A percentile compares a stretch with the other conserved stretches of the same genome.
phyloP scores from a whole-genome alignment of 306 rosid genomes.

The Acmispon strigosus region DNA sequence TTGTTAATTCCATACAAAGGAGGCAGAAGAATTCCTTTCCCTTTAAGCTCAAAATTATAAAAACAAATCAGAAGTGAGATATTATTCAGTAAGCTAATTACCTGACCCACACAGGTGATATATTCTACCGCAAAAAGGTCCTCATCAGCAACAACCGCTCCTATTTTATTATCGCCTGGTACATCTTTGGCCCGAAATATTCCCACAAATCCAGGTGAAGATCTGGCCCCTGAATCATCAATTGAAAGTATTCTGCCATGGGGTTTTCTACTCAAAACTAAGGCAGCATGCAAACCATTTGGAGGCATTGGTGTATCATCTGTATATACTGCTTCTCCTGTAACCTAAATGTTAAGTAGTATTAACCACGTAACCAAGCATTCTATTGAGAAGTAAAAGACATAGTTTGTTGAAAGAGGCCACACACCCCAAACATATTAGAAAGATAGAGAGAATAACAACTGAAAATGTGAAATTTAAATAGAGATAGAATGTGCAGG shows the following conservation, averaged over 20 bases:
- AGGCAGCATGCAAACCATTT: constrained; percentile 80
- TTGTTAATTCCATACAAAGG: not conserved
- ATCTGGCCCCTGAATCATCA: constrained; percentile 56
- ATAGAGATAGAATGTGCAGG: not conserved
- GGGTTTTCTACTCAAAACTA: constrained; percentile 77
- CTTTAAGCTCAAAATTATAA: constrained; percentile 3
- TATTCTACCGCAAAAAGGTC: constrained; percentile 75
- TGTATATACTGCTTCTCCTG: constrained; percentile 90
- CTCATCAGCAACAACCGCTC: constrained; percentile 71
- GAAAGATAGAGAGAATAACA: not conserved
- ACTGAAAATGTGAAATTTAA: not conserved
- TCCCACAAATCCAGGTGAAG: constrained; percentile 72
- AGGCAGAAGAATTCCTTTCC: constrained; percentile 14
- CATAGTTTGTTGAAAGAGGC: constrained; percentile 7
- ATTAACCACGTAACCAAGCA: constrained; percentile 13
- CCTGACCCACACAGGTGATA: constrained; percentile 95
- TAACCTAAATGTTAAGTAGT: constrained; percentile 50
- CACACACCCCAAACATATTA: not conserved
- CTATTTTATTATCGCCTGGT: constrained; percentile 66
- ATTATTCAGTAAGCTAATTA: constrained; percentile 31
- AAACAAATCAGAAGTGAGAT: not conserved
- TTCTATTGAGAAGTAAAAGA: not conserved
- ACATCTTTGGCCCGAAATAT: constrained; percentile 63
- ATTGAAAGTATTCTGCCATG: constrained; percentile 79
- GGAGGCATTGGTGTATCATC: constrained; percentile 69